Percentiles rank a stretch among this genome's conserved stretches.
These are phyloP conservation scores for Aspergillus cavernicola DNA, from an alignment of 495 filamentous ascomycete species.

Conservation along the genomic window DNA sequence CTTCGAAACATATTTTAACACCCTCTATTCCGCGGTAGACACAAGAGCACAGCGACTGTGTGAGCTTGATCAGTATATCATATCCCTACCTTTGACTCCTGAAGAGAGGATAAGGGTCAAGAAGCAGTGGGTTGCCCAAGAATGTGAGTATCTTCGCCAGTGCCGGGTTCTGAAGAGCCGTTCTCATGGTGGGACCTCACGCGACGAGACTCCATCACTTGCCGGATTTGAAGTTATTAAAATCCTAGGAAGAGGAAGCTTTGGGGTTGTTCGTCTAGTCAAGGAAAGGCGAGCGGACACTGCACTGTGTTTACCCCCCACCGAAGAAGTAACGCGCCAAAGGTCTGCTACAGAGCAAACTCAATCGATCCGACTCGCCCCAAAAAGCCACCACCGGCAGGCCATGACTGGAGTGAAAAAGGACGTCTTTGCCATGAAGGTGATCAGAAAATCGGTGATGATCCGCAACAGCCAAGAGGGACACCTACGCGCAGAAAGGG, in stretches of 20 bases:
- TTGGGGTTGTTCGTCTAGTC: slow-evolving; percentile 85
- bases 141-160: slow-evolving; percentile 74
- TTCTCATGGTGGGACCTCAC: slow-evolving; percentile 35
- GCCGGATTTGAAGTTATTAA: slow-evolving; percentile 76
- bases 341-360: not conserved
- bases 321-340: not conserved
- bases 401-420: slow-evolving; percentile 36
- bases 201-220: slow-evolving; percentile 42
- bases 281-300: slow-evolving; percentile 48
- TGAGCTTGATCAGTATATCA: slow-evolving; percentile 62
- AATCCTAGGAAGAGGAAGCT: slow-evolving; percentile 92
- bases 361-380: slow-evolving; percentile 17
- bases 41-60: slow-evolving; percentile 63
- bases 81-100: slow-evolving; percentile 43
- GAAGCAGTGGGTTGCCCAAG: slow-evolving; percentile 57
- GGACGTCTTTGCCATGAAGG: slow-evolving; percentile 90
- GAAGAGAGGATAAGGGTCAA: slow-evolving; percentile 54
- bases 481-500: slow-evolving; percentile 84
- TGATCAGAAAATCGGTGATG: slow-evolving; percentile 90
- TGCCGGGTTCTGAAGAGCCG: slow-evolving; percentile 63
- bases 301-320: not conserved
- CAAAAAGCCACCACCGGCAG: slow-evolving; percentile 23
- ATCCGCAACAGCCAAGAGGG: slow-evolving; percentile 86
- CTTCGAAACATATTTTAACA: slow-evolving; percentile 78
- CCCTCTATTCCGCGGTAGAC: slow-evolving; percentile 50